A percentile compares a stretch with the other conserved stretches of the same genome.
Evolutionary conservation across 441 rosid genomes (phyloP).

Genomic region (Geranium incanum): DNA sequence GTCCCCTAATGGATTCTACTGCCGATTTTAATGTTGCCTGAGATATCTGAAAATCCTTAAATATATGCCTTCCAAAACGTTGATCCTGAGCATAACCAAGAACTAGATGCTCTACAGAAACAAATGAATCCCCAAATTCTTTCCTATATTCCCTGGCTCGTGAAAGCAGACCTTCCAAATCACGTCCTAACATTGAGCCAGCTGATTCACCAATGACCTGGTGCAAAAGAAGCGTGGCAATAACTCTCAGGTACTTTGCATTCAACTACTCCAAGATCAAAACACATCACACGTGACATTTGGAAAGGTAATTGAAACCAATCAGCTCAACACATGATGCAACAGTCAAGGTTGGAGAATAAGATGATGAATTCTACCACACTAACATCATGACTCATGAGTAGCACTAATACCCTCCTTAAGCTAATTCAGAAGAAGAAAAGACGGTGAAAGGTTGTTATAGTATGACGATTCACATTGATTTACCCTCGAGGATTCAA

Average conservation of each 20-base stretch:
- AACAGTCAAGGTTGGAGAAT: background rate
- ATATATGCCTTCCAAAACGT: slow-evolving; percentile 87
- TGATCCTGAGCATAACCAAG: slow-evolving; percentile 71
- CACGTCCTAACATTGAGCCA: slow-evolving; percentile 96
- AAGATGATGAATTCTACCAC: background rate
- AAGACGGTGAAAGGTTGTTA: too few species aligned
- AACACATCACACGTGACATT: background rate
- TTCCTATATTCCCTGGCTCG: slow-evolving; percentile 83
- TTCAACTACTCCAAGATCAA: background rate
- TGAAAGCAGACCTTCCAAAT: slow-evolving; percentile 74
- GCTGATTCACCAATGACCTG: slow-evolving; percentile 85
- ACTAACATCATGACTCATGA: background rate
- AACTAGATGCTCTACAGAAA: slow-evolving; percentile 95
- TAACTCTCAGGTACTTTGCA: background rate
- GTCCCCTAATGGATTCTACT: slow-evolving; percentile 83
- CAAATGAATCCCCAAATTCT: slow-evolving; percentile 81
- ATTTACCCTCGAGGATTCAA: too few species aligned
- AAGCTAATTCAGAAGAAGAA: background rate
- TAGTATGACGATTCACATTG: too few species aligned
- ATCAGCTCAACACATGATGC: background rate
- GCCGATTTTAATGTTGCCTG: slow-evolving; percentile 64
- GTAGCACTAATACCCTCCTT: background rate
- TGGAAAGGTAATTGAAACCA: background rate
- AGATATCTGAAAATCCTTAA: slow-evolving; percentile 75
- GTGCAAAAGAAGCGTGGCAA: background rate